phyloP scores from a whole-genome alignment of 805 yeast species.

The Naumovozyma baii region DNA sequence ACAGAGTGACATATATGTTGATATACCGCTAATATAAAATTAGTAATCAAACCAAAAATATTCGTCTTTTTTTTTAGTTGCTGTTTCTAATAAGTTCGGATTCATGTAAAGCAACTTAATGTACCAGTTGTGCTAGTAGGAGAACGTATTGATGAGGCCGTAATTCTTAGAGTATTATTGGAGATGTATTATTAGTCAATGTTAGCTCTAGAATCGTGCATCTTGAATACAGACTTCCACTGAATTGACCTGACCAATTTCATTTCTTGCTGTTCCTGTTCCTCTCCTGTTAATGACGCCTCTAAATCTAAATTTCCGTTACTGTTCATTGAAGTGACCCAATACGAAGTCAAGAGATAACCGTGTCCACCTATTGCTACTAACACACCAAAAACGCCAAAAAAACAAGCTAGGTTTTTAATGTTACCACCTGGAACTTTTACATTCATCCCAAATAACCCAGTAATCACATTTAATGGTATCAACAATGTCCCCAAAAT shows the following conservation, averaged over 20 bases:
- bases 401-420: slow-evolving; percentile 49
- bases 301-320: neutral
- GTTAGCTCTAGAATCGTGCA: no score
- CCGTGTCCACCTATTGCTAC: slow-evolving; percentile 33
- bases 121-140: neutral
- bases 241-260: no score
- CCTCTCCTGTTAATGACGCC: neutral
- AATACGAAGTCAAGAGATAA: slow-evolving; percentile 34
- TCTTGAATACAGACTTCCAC: no score
- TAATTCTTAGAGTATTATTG: neutral
- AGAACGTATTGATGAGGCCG: neutral
- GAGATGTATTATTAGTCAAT: neutral
- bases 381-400: slow-evolving; percentile 52
- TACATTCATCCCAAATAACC: slow-evolving; percentile 95
- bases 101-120: neutral
- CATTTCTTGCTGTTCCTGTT: no score
- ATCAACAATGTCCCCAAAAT: slow-evolving; percentile 80
- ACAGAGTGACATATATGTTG: no score
- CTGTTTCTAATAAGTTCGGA: no score
- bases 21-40: no score
- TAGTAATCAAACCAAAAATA: no score
- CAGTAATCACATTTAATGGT: slow-evolving; percentile 84
- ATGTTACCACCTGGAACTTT: slow-evolving; percentile 59
- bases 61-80: no score
- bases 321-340: slow-evolving; percentile 26